These are phyloP conservation scores for Leccinum variicolor DNA, from an alignment of 768 basidiomycete species.

Conservation along the genomic window DNA sequence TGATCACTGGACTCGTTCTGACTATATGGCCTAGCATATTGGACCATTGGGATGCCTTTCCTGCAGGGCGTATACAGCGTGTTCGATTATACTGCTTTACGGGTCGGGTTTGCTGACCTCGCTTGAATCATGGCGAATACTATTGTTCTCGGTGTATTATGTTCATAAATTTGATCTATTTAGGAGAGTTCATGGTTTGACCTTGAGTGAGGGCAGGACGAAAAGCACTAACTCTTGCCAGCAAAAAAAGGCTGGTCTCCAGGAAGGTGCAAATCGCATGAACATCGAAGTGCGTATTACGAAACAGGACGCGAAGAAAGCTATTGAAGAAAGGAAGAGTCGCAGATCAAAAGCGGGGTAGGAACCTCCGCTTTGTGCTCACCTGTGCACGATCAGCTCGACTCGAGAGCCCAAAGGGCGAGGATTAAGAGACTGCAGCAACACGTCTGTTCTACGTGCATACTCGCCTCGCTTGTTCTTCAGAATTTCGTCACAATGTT, in stretches of 20 bases:
- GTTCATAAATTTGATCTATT: no score
- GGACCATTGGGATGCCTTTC: no score
- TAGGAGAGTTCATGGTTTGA: no score
- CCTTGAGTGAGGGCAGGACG: conserved; percentile 46
- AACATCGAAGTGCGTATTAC: conserved; percentile 55
- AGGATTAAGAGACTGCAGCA: conserved; percentile 38
- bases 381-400: conserved; percentile 53
- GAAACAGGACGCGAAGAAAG: conserved; percentile 55
- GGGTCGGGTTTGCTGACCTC: no score
- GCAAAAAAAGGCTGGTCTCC: conserved; percentile 64
- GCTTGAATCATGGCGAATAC: no score
- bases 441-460: conserved; percentile 62
- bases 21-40: no score
- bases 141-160: no score
- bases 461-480: conserved; percentile 10
- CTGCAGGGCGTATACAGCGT: no score
- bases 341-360: conserved; percentile 53
- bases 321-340: conserved; percentile 49
- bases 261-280: conserved; percentile 66
- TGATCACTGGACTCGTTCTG: no score
- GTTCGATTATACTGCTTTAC: no score
- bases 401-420: conserved; percentile 51
- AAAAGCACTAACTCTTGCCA: conserved; percentile 51
- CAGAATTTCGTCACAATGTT: neutral
- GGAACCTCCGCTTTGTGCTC: conserved; percentile 35